Evolutionary conservation across 352 stramenopile species (phyloP), one percentile per base, ranked within the genome.

Genomic region (Pythium monospermum): DNA sequence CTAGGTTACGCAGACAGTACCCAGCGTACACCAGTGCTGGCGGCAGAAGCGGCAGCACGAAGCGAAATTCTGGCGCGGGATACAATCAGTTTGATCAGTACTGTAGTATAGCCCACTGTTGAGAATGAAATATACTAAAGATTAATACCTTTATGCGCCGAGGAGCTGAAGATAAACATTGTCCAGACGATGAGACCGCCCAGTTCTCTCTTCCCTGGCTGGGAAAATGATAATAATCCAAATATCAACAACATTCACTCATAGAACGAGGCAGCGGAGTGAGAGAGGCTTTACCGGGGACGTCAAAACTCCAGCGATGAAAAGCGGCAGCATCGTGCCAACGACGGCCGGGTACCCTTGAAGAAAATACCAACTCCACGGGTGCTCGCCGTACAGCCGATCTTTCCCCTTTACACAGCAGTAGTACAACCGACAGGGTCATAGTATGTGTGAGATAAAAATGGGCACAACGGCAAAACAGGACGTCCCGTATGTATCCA

Each of bases 301-400:
- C 30, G 70, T 84, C 19, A 86, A 57, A 40, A 83, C 79, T 3
- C 83, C 85, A 40, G 69, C 65, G 37, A 51, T 65, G 56, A 66
- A 83, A 47, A 47, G 66, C 36, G 71, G 71, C 32, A 75, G 42
- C 30, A 65, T 61, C 7, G 78, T 80, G 13, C 81, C 81, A 10
- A 83, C 69, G 57, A 90, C 83, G 16, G 84, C 70, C 0, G 85
- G 83, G 28, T 85, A 91, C 0, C 78, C 83, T 46, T 91, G 76
- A 3, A 71, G 64, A 48, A 95, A 83, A 64, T 95, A 95, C 85
- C 85, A 95, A 26, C 69, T 74, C 71, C 77, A 93, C 0, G 76
- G 69, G 21, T 95, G 84, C 15, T 75, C 73, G 8, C 85, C 85
- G 32, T 94, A 95, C 6, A 94, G 54, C 25, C 75, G 74, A 47